Evolutionary conservation across 208 protist species (phyloP), one percentile per base, ranked within the genome.

Genomic region (Naegleria fowleri): DNA sequence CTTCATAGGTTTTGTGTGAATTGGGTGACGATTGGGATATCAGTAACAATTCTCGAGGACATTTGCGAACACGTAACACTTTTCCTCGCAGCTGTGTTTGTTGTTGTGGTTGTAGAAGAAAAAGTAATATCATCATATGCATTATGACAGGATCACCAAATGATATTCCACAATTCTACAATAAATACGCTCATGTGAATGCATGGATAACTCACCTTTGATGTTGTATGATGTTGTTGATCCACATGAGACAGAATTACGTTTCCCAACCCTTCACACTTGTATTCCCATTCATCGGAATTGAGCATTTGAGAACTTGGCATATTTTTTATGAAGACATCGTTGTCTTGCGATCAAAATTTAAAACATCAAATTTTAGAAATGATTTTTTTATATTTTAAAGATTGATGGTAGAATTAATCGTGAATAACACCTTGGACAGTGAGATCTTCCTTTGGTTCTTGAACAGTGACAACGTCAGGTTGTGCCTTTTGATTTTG

Each of bases 391-490:
- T 67, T 67, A 67, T 67, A 67, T 67, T 67, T 67, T 67, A 13
- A 79, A 36, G 67, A 79, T 75, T 16, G 13, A 22, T 16, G 58
- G 67, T 36, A 36, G 25, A 79, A 36, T 79, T 79, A 79, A 36
- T 79, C 67, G 9, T 79, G 67, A 1, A n/a, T n/a, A 36, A 36
- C 29, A 79, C 6, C n/a, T 29, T 19, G 16, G 29, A 36, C 16
- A 29, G 55, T 29, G 16, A 79, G 29, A 79, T 79, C 52, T 93
- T 96, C 94, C 92, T 97, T 97, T 90, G 96, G 96, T 67, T 97
- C 95, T 48, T 93, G 90, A 87, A 98, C 93, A 36, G 90, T 94
- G 88, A 98, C 92, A 40, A 96, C 86, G 92, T 97, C 95, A 25
- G 96, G 96, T 86, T 95, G 94, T 39, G 94, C 88, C 38, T 90